These are phyloP conservation scores for Tetraselmis chui DNA, from an alignment of 139 green algal genomes.

Conservation along the genomic window DNA sequence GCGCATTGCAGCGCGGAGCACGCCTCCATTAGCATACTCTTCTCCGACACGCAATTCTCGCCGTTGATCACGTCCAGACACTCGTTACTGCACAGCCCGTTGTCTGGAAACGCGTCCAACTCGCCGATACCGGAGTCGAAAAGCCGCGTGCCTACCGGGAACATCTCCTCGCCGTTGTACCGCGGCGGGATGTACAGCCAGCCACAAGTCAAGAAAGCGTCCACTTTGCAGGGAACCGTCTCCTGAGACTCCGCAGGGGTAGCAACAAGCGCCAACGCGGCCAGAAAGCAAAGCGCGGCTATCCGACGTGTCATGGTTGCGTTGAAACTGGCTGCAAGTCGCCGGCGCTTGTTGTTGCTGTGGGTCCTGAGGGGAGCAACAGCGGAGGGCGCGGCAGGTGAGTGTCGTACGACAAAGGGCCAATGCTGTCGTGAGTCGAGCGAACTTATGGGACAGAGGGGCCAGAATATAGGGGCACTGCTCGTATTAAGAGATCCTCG, in stretches of 20 bases:
- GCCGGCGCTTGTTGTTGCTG: no score
- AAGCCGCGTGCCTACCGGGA: neutral
- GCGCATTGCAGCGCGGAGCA: neutral
- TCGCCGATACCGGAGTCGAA: neutral
- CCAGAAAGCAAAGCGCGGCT: no score
- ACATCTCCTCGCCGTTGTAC: neutral
- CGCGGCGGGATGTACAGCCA: neutral
- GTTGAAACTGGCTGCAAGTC: no score
- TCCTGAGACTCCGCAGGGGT: neutral
- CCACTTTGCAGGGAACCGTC: neutral
- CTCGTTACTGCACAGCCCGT: neutral
- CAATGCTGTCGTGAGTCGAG: no score
- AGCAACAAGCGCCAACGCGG: no score
- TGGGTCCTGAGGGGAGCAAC: no score
- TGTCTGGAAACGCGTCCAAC: neutral
- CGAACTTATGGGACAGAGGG: no score
- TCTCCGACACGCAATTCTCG: neutral
- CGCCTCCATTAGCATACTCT: neutral
- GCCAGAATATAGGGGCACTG: no score
- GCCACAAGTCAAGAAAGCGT: neutral
- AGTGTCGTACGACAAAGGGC: no score
- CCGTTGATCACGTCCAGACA: neutral
- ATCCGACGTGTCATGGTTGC: no score
- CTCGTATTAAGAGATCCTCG: no score
- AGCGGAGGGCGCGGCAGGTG: no score